Conservation (phyloP, 2,329 filamentous ascomycete species). For the Ophiosphaerella herpotricha region DNA sequence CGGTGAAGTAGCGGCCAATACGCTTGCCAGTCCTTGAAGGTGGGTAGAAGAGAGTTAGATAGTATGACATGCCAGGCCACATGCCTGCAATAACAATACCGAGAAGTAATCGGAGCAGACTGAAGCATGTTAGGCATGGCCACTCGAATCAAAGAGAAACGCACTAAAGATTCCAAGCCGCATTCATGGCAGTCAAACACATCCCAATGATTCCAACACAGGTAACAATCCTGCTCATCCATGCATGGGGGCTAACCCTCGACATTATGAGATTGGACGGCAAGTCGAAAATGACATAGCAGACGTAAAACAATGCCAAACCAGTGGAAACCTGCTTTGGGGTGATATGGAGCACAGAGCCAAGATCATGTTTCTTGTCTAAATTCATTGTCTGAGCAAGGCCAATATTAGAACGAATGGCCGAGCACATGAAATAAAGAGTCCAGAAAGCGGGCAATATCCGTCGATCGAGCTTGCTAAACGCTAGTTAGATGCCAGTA, state of each 20-base stretch:
- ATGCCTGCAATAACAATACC: constrained; percentile 89
- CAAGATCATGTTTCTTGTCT: constrained; percentile 72
- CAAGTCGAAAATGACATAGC: constrained; percentile 87
- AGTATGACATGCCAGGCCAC: constrained; percentile 96
- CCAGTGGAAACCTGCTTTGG: constrained; percentile 81
- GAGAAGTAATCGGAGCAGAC: constrained; percentile 79
- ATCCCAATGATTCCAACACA: constrained; percentile 83
- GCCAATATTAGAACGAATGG: constrained; percentile 88
- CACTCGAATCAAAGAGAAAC: constrained; percentile 26
- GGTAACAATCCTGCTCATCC: constrained; percentile 91
- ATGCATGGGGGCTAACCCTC: constrained; percentile 78
- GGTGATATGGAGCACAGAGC: constrained; percentile 69
- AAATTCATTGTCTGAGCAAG: constrained; percentile 94
- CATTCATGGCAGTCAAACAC: constrained; percentile 80
- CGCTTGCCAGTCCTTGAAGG: constrained; percentile 84
- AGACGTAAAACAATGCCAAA: constrained; percentile 86
- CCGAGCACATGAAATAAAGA: constrained; percentile 89
- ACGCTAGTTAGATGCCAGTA: constrained; percentile 6
- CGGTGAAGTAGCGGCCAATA: constrained; percentile 88
- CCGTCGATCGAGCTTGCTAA: constrained; percentile 61
- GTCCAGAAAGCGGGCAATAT: constrained; percentile 80
- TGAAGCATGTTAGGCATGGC: constrained; percentile 5
- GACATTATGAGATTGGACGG: constrained; percentile 91
- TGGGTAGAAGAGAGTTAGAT: constrained; percentile 89
- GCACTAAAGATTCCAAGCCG: constrained; percentile 82